A percentile compares a stretch with the other conserved stretches of the same genome.
Conservation (phyloP, 768 basidiomycete species). For the Lactarius trivialis region DNA sequence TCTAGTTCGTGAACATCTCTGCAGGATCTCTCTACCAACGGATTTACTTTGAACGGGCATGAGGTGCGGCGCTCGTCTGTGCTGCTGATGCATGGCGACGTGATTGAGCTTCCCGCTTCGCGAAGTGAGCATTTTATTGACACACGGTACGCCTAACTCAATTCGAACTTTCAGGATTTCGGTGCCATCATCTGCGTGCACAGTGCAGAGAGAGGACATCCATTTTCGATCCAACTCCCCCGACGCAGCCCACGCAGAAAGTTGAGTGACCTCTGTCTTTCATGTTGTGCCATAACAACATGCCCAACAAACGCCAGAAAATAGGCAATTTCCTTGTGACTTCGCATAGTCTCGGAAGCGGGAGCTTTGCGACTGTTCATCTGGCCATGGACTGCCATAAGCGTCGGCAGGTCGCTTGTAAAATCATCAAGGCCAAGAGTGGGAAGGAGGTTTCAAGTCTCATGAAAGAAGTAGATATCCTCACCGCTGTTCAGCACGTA, state of each 20-base stretch:
- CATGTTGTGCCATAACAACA: not conserved
- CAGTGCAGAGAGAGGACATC: conserved; percentile 45
- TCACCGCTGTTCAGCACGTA: conserved; percentile 68
- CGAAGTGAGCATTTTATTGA: conserved; percentile 37
- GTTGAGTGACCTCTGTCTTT: conserved; percentile 30
- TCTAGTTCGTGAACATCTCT: not conserved
- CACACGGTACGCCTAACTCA: not conserved
- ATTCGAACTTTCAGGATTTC: conserved; percentile 44
- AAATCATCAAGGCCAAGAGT: conserved; percentile 63
- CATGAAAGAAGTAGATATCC: conserved; percentile 73
- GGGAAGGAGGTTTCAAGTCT: conserved; percentile 53
- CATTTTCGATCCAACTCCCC: conserved; percentile 59
- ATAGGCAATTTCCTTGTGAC: conserved; percentile 69
- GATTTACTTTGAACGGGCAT: conserved; percentile 63
- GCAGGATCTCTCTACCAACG: conserved; percentile 75
- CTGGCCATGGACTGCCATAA: conserved; percentile 60
- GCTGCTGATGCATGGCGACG: conserved; percentile 74
- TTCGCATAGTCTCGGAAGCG: conserved; percentile 71
- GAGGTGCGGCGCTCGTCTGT: conserved; percentile 58
- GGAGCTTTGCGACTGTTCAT: conserved; percentile 78
- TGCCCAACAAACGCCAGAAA: conserved; percentile 33
- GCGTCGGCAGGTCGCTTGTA: conserved; percentile 75
- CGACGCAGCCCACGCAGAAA: conserved; percentile 47
- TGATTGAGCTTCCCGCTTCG: conserved; percentile 59
- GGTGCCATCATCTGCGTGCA: conserved; percentile 54